phyloP scores from a whole-genome alignment of 108 stramenopile genomes.

The Bacterosira constricta region DNA sequence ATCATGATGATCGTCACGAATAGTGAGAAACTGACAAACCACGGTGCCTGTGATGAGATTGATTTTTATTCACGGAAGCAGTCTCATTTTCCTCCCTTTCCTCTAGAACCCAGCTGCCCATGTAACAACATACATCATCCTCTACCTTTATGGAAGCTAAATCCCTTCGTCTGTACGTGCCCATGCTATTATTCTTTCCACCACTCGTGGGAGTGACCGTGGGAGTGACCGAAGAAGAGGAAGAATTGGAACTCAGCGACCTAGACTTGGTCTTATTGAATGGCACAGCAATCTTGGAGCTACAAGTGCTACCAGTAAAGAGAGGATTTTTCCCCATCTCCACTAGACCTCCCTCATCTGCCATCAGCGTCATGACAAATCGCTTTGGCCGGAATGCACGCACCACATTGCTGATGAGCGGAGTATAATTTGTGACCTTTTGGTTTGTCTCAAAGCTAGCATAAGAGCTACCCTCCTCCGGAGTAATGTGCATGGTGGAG shows the following conservation, averaged over 20 bases:
- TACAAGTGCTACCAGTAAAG: conserved; percentile 49
- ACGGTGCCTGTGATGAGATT: conserved; percentile 26
- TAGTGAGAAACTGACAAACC: conserved; percentile 27
- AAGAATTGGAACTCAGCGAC: background rate
- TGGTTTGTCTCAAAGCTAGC: conserved; percentile 99
- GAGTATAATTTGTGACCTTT: conserved; percentile 82
- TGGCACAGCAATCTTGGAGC: conserved; percentile 70
- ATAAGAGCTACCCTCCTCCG: conserved; percentile 95
- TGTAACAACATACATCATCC: conserved; percentile 89
- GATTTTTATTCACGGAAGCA: background rate
- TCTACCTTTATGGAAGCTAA: conserved; percentile 87
- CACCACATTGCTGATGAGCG: conserved; percentile 95
- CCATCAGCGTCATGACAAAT: conserved; percentile 99
- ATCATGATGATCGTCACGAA: background rate
- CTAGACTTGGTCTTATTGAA: conserved; percentile 41
- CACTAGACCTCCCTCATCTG: conserved; percentile 94
- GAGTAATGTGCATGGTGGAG: conserved; percentile 99
- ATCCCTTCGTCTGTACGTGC: conserved; percentile 79
- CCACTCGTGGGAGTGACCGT: background rate
- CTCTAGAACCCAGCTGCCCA: conserved; percentile 89
- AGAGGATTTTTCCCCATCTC: conserved; percentile 85
- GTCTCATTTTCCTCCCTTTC: conserved; percentile 15
- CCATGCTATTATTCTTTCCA: background rate
- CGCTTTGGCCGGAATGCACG: conserved; percentile 95
- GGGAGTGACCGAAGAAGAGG: background rate